Base-by-base conservation (phyloP, 208 protist species). In the Trypanosomatidae sp. region DNA sequence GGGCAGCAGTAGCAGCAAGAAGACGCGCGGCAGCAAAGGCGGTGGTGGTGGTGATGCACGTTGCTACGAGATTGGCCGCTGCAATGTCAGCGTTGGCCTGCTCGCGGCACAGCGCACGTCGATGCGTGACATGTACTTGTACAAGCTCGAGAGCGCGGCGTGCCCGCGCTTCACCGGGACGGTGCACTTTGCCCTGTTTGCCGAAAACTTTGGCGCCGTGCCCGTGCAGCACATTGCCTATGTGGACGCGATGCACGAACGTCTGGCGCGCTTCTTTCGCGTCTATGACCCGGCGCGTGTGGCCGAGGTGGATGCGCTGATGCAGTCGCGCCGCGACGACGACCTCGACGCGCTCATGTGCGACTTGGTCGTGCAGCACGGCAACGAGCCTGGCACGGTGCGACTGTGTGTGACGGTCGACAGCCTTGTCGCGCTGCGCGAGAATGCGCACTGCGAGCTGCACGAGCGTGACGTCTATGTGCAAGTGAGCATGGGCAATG, bases 221-320 rank as follows among this genome's bases (percentile, higher is more conserved):
- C 62, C 68, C 5, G 11, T 53, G n/a, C 56, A 76, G 10, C 2
- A 48, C 15, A 61, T 50, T 11, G 56, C 59, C 23, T 33, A 56
- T 28, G 52, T 82, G 5, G 78, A 92, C 45, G 40, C 48, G 32
- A 73, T 79, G 53, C 80, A 86, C 64, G 60, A 74, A 15, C 74
- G 83, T 2, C 61, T 92, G 11, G 66, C 56, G 51, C 42, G 58
- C 30, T 92, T 87, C 51, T 85, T 88, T 35, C 63, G 64, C 27
- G 64, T 75, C 6, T 92, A 92, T 59, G 78, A 92, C 43, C 56
- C 54, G 6, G 37, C 59, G n/a, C 62, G 55, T 10, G 43, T 92
- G 44, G 68, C 64, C 22, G 19, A 67, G 33, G 56, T 92, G 23
- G 83, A 92, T 42, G 8, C 43, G 42, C 43, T 84, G 49, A 56